A percentile compares a stretch with the other conserved stretches of the same genome.
phyloP scores from a whole-genome alignment of 2,329 filamentous ascomycete genomes.

The Cordyceps fumosorosea region DNA sequence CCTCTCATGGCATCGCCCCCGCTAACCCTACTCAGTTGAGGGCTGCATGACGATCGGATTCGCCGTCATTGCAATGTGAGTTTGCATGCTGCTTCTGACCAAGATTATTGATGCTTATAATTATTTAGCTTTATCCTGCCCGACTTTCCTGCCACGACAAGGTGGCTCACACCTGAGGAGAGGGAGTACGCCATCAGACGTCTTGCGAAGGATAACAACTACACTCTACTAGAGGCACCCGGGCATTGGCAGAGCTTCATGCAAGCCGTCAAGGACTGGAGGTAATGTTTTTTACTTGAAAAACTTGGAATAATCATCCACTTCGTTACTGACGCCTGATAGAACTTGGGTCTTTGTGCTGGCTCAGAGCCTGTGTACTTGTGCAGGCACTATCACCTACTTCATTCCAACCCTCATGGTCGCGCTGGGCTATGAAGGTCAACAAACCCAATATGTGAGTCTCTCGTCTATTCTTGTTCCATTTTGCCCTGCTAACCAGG shows the following conservation, averaged over 20 bases:
- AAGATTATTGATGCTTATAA: background rate
- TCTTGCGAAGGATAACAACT: background rate
- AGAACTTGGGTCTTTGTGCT: slow-evolving; percentile 12
- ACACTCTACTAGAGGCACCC: background rate
- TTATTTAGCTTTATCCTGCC: slow-evolving; percentile 16
- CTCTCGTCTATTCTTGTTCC: background rate
- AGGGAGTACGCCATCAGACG: slow-evolving; percentile 16
- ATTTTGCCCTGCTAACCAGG: background rate
- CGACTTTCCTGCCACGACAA: slow-evolving; percentile 19
- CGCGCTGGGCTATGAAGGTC: slow-evolving; percentile 5
- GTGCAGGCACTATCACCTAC: slow-evolving; percentile 13
- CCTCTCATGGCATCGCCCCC: background rate
- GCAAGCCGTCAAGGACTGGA: slow-evolving; percentile 6
- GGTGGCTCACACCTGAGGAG: slow-evolving; percentile 19
- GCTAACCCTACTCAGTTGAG: background rate
- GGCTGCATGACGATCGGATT: slow-evolving; percentile 10
- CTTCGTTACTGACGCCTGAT: background rate
- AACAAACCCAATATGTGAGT: slow-evolving; percentile 11
- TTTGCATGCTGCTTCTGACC: background rate
- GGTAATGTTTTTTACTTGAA: background rate
- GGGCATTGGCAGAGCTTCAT: slow-evolving; percentile 6
- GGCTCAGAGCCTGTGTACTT: slow-evolving; percentile 7
- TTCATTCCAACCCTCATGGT: slow-evolving; percentile 11
- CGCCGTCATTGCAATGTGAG: slow-evolving; percentile 6
- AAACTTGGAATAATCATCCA: too few species aligned